Percentiles rank a stretch among this genome's conserved stretches.
phyloP scores from a whole-genome alignment of 805 yeast genomes.

The Barnettozyma wickerhamii region DNA sequence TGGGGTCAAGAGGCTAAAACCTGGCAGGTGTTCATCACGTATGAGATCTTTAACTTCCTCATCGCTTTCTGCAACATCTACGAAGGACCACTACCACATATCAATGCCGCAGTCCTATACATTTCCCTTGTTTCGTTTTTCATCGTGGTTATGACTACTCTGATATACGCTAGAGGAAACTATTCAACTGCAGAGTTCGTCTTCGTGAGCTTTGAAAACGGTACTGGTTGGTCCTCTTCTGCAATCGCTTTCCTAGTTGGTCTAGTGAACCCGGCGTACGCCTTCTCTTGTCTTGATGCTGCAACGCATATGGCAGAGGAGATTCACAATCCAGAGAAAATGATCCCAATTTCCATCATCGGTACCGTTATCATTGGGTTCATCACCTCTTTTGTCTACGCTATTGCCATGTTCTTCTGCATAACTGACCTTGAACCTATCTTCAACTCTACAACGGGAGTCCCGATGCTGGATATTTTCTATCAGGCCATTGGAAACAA shows the following conservation, averaged over 20 bases:
- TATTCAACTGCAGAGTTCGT: constrained; percentile 48
- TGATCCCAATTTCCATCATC: constrained; percentile 56
- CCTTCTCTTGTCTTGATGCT: constrained; percentile 60
- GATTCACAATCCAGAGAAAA: constrained; percentile 43
- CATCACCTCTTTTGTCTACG: constrained; percentile 46
- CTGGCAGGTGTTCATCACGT: constrained; percentile 52
- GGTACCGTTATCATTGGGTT: constrained; percentile 61
- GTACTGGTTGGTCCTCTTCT: constrained; percentile 54
- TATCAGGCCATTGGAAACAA: constrained; percentile 49
- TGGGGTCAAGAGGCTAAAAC: constrained; percentile 33
- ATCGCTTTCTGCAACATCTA: constrained; percentile 42
- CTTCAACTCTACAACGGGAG: constrained; percentile 46
- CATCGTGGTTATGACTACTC: constrained; percentile 45
- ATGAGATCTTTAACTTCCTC: constrained; percentile 39
- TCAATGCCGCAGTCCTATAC: constrained; percentile 45
- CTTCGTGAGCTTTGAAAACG: constrained; percentile 46
- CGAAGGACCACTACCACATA: constrained; percentile 43
- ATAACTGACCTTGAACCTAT: constrained; percentile 47
- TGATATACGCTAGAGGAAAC: constrained; percentile 46
- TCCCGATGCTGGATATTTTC: constrained; percentile 59
- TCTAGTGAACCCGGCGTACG: constrained; percentile 61
- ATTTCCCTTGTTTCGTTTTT: constrained; percentile 46
- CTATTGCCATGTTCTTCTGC: constrained; percentile 52
- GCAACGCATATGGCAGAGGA: constrained; percentile 76
- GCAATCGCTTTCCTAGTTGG: constrained; percentile 65